Evolutionary conservation across 2,329 filamentous ascomycete species (phyloP), one percentile per base, ranked within the genome.

Genomic region (Penicillium carneum): DNA sequence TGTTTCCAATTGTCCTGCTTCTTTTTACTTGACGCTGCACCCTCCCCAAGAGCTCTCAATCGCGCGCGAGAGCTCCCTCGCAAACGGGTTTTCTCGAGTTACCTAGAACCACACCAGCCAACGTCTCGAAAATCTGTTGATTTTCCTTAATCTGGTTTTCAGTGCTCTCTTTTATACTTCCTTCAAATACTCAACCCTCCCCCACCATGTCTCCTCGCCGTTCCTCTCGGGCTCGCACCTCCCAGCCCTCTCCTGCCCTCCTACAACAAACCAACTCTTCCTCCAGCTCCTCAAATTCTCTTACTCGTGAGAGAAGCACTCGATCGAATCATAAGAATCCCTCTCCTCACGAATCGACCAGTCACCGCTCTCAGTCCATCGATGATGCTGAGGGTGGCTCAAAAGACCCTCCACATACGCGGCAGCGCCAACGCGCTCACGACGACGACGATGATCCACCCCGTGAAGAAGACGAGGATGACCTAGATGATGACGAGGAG

Each of bases 211-310:
- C 90, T 76, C 91, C 91, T 77, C 90, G 94, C 81, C 91, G 94
- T 77, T 97, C 93, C 74, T 95, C 93, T 79, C 89, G 94, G 85
- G 92, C 92, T 83, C 91, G 92, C 80, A 87, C 86, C 76, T 88
- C 88, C 71, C 90, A 93, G 82, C 86, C 86, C 72, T 81, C 83
- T 65, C 83, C 85, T 72, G 86, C 88, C 73, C 86, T 87, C 80
- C 87, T 89, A 71, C 88, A 92, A 71, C 89, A 92, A 71, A 92
- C 90, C 65, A 92, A 90, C 65, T 88, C 90, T 64, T 88, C 90
- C 52, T 88, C 92, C 43, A 93, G 88, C 62, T 90, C 90, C 73
- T 86, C 84, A 20, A 81, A 80, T 69, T 88, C 90, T 43, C 93
- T 91, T 63, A 86, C 85, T 70, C 91, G 91, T 73, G 92, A 96